Percentiles rank a stretch among this genome's conserved stretches.
phyloP scores from a whole-genome alignment of 2,329 filamentous ascomycete species.

The Botrytis byssoidea region DNA sequence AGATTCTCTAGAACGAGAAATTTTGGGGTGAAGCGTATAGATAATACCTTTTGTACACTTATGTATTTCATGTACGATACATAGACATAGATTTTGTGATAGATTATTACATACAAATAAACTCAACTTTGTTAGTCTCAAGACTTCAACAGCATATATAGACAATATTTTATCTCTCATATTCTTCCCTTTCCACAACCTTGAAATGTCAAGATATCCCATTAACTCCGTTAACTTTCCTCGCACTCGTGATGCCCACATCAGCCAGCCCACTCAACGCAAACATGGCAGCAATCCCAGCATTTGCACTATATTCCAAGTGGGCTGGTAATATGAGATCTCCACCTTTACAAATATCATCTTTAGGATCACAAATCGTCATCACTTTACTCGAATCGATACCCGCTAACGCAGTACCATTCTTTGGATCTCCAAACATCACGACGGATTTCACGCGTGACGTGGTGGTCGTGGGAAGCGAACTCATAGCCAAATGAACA shows the following conservation, averaged over 20 bases:
- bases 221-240: conserved; percentile 19
- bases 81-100: not conserved
- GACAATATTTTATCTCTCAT: not conserved
- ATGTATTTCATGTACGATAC: conserved; percentile 1
- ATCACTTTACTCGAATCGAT: conserved; percentile 29
- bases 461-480: conserved; percentile 23
- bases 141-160: not conserved
- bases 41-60: not conserved
- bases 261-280: conserved; percentile 27
- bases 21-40: conserved; percentile 19
- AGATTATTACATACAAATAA: not conserved
- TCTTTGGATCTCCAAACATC: conserved; percentile 35
- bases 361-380: conserved; percentile 30
- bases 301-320: conserved; percentile 32
- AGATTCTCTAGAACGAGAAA: conserved; percentile 31
- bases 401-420: conserved; percentile 30
- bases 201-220: conserved; percentile 2
- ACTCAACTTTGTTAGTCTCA: conserved; percentile 2
- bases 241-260: conserved; percentile 33
- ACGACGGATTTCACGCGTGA: conserved; percentile 30
- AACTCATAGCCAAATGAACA: conserved; percentile 30
- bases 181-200: not conserved
- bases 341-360: conserved; percentile 33
- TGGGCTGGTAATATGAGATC: conserved; percentile 25
- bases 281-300: conserved; percentile 32